These are phyloP conservation scores for Trypanosoma melophagium DNA, from an alignment of 208 protist genomes.

Conservation along the genomic window DNA sequence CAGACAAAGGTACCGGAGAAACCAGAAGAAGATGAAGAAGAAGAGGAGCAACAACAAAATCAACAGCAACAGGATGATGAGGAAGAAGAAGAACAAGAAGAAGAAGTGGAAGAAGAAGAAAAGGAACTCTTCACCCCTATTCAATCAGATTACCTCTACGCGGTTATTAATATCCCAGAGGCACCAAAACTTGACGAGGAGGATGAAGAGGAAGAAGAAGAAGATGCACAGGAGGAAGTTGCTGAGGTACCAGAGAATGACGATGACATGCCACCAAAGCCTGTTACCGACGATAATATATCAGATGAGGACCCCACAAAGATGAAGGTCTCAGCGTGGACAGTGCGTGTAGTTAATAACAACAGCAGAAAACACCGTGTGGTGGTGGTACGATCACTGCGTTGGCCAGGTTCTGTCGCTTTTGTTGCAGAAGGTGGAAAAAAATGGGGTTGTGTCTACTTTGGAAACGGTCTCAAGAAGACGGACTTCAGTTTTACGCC, in stretches of 20 bases:
- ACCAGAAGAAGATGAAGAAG: conserved; percentile 75
- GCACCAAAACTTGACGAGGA: conserved; percentile 82
- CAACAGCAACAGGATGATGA: conserved; percentile 58
- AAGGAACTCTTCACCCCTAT: conserved; percentile 86
- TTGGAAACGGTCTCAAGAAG: conserved; percentile 90
- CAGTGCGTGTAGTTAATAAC: conserved; percentile 73
- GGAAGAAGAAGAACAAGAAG: conserved; percentile 64
- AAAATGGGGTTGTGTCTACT: conserved; percentile 85
- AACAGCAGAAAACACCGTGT: conserved; percentile 83
- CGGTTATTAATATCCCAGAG: conserved; percentile 84
- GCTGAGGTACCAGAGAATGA: conserved; percentile 6
- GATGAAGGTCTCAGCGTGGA: conserved; percentile 85
- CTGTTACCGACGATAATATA: conserved; percentile 75
- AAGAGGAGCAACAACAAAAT: conserved; percentile 51
- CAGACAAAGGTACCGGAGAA: conserved; percentile 89
- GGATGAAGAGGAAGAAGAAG: conserved; percentile 66
- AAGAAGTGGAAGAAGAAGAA: conserved; percentile 72
- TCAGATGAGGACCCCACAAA: conserved; percentile 84
- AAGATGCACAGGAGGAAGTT: conserved; percentile 44
- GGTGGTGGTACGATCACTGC: conserved; percentile 80
- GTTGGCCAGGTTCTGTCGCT: conserved; percentile 87
- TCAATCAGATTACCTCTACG: conserved; percentile 73
- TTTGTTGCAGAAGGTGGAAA: conserved; percentile 79
- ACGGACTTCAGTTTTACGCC: conserved; percentile 86
- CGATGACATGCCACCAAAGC: conserved; percentile 77